Conservation (phyloP, 495 filamentous ascomycete genomes). For the Hypomontagnella submonticulosa region DNA sequence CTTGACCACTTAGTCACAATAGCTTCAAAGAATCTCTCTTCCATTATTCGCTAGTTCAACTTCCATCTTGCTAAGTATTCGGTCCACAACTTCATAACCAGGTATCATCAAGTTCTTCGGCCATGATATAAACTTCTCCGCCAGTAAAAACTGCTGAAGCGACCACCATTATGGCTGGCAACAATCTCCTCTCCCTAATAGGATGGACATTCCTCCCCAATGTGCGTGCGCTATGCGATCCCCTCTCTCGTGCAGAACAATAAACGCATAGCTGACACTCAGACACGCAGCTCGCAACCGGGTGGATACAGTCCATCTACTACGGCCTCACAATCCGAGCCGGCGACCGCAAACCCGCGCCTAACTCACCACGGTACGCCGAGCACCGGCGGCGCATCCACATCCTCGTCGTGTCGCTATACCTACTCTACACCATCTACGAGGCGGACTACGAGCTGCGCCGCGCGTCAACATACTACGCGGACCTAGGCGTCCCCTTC, state of each 20-base stretch:
- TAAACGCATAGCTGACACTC: neutral
- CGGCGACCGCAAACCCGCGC: constrained; percentile 82
- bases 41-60: constrained; percentile 10
- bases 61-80: neutral
- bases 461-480: constrained; percentile 78
- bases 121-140: constrained; percentile 41
- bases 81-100: neutral
- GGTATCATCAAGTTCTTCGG: constrained; percentile 3
- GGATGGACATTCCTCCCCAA: constrained; percentile 86
- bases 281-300: constrained; percentile 73
- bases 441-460: constrained; percentile 87
- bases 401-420: constrained; percentile 79
- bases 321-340: constrained; percentile 92
- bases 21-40: neutral
- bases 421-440: constrained; percentile 93
- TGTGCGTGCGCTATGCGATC: constrained; percentile 61
- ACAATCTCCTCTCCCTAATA: constrained; percentile 72
- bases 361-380: constrained; percentile 72
- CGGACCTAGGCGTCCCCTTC: constrained; percentile 73
- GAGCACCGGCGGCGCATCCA: constrained; percentile 84
- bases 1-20: neutral
- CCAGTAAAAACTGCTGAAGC: constrained; percentile 2
- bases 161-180: constrained; percentile 41
- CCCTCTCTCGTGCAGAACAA: neutral
- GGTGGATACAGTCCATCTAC: constrained; percentile 81